Evolutionary conservation across 148 eudicot species (phyloP).

Genomic region (Gaultheria prostrata): DNA sequence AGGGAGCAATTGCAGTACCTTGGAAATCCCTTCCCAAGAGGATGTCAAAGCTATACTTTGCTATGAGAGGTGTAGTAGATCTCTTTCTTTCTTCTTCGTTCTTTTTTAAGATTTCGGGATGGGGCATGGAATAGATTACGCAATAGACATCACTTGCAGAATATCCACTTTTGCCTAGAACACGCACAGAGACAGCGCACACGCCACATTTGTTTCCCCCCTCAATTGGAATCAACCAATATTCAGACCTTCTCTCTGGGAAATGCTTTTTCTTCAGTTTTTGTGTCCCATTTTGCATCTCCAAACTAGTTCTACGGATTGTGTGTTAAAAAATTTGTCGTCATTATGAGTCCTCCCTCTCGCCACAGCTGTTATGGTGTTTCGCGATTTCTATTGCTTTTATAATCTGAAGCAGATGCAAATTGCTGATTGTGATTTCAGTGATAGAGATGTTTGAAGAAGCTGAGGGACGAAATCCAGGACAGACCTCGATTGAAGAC

Average conservation of each 20-base stretch:
- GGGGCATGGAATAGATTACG: neutral
- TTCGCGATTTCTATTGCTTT: neutral
- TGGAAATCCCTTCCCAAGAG: slow-evolving; percentile 80
- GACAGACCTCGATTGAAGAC: slow-evolving; percentile 68
- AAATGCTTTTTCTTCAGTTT: too few species aligned
- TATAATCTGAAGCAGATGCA: neutral
- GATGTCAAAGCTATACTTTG: slow-evolving; percentile 75
- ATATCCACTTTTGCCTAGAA: neutral
- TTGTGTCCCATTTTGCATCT: neutral
- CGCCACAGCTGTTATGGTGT: neutral
- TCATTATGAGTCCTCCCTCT: neutral
- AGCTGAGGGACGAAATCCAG: slow-evolving; percentile 56
- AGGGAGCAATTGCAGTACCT: slow-evolving; percentile 79
- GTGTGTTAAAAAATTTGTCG: neutral
- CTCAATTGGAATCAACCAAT: neutral
- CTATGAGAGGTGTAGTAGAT: slow-evolving; percentile 72
- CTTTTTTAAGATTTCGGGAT: neutral
- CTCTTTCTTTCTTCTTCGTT: slow-evolving; percentile 1
- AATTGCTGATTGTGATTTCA: slow-evolving; percentile 27
- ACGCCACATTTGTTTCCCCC: neutral
- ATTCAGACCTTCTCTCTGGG: neutral
- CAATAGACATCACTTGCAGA: neutral
- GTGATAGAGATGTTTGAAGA: slow-evolving; percentile 85
- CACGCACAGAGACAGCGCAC: neutral
- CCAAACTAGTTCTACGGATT: neutral